Evolutionary conservation across 305 asterid genomes (phyloP), one percentile per base, ranked within the genome.

Genomic region (Nicotiana rustica): DNA sequence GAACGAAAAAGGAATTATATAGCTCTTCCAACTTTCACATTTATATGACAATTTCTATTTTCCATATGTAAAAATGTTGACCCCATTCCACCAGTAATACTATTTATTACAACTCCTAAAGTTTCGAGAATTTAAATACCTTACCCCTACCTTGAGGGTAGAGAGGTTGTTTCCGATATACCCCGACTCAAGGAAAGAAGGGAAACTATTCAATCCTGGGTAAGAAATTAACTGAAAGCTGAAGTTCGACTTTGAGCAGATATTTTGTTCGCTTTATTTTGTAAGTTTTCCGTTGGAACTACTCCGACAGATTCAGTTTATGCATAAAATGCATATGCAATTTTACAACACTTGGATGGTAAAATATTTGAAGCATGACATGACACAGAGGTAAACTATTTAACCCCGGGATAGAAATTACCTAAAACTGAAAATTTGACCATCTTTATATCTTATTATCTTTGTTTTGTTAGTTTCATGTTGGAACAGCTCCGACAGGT

Each of bases 241-340:
- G 35, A 36, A 36, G 41, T 36, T 36, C 5, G 41, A 36, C 41
- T 36, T 36, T 36, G 7, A 4, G 41, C 6, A 36, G 41, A 4
- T 71, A 41, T 44, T 21, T 66, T 71, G 47, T 52, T 47, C 21
- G 21, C 59, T 69, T 41, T 69, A 17, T 18, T 41, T 47, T 10
- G 17, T 47, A 47, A 13, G 62, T 49, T 73, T 73, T 36, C 7
- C 0, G 61, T 19, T 18, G 36, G 36, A 47, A 71, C 19, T 10
- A n/a, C 36, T 71, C 19, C 60, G 14, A 12, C 78, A 71, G 35
- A 59, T 71, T 10, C 78, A 71, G 10, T 19, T 12, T 10, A 44
- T 71, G 78, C 47, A 41, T 36, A 41, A 41, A 41, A 6, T 41
- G 47, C 78, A 71, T 47, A 71, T 71, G 7, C 79, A 71, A 71